These are phyloP conservation scores for Pleodorina starrii DNA, from an alignment of 139 green algal genomes.

Conservation along the genomic window DNA sequence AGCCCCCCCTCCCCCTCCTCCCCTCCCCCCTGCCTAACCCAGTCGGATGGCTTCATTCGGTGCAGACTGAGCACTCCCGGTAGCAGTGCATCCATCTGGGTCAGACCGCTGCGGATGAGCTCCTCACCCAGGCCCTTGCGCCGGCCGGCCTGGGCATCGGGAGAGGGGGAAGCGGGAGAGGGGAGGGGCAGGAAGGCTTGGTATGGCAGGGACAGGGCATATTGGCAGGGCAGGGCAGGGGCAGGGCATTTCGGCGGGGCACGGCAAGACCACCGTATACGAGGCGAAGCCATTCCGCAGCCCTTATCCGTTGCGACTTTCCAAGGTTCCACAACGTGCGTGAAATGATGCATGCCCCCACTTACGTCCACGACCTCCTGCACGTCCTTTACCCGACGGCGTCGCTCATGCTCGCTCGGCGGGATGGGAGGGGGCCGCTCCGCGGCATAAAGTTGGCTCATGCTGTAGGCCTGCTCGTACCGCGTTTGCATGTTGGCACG, in stretches of 20 bases:
- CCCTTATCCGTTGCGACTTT: no score
- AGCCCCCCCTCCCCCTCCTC: no score
- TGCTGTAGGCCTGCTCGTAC: conserved; percentile 43
- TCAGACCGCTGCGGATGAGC: not conserved
- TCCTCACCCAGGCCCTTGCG: conserved; percentile 16
- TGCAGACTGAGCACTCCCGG: conserved; percentile 61
- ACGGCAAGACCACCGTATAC: no score
- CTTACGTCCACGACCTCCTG: conserved; percentile 57
- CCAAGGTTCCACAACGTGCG: no score
- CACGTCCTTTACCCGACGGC: conserved; percentile 47
- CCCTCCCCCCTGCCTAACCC: conserved; percentile 52
- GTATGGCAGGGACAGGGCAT: not conserved
- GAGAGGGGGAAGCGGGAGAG: not conserved
- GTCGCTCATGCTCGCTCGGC: conserved; percentile 50
- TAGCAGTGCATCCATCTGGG: conserved; percentile 45
- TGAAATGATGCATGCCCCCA: no score
- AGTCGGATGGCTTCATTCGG: conserved; percentile 61
- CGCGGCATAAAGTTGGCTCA: conserved; percentile 47
- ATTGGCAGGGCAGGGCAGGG: no score
- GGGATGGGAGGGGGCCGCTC: conserved; percentile 55
- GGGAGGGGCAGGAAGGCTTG: not conserved
- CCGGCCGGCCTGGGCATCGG: conserved; percentile 42
- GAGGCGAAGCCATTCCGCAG: no score
- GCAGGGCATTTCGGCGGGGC: no score
- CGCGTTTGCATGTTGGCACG: conserved; percentile 24